Base-by-base conservation (phyloP, 176 grass and related monocot species). In the Juncus inflexus region DNA sequence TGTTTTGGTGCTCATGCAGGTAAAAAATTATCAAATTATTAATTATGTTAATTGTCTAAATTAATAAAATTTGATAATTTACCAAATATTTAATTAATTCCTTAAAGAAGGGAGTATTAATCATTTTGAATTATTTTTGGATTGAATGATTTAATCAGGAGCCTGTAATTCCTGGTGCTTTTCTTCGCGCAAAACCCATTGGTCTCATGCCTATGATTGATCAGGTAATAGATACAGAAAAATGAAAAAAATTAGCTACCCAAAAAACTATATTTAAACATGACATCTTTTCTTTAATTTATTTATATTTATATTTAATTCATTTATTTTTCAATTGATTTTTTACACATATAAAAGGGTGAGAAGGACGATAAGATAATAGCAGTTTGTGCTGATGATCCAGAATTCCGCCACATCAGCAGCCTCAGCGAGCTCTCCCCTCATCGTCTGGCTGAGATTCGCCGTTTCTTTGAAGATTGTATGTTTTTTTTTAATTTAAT, bases 341-440 rank as follows among this genome's bases (percentile, higher is more conserved):
- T 28, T 28, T 28, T 28, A 28, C 19, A 28, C 19, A 28, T 28
- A 28, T 47, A 16, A 40, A 60, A 95, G 87, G 91, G 91, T 0
- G 87, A 96, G 73, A 90, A 90, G 42, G 91, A 96, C 53, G 87
- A 96, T 67, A 96, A 96, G 73, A 90, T 96, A 75, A 96, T 96
- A 41, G 87, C 91, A 2, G 87, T 90, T 50, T 96, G 91, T 66
- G 84, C 79, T n/a, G 91, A 96, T 28, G 91, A 96, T 63, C 91
- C 86, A 3, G 90, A 95, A 70, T 95, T 79, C 67, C 90, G 79
- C 73, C 87, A 95, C 64, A 69, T 65, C 64, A 95, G 79, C 68
- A 60, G 82, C 14, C 60, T 95, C 52, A 80, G 68, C 64, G 90
- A 95, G 78, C 83, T 95, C 1, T 90, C 90, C 47, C 90, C 91